Conservation (phyloP, 1,284 basidiomycete species). For the Mycena citricolor region DNA sequence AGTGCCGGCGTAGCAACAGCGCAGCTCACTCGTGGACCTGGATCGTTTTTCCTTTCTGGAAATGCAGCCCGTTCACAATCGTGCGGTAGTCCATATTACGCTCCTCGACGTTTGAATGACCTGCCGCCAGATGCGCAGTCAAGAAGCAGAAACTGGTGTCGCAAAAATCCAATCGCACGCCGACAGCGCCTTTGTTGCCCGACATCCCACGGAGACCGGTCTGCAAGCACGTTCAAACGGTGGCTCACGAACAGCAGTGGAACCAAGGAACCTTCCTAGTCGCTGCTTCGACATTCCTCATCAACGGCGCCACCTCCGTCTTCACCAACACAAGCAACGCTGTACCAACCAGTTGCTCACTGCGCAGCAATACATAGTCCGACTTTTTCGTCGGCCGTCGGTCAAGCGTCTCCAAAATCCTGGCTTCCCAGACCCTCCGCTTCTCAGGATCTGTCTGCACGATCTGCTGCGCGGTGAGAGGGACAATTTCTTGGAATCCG, state of each 20-base stretch:
- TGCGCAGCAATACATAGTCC: slow-evolving; percentile 85
- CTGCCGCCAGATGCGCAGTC: slow-evolving; percentile 94
- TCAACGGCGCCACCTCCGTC: slow-evolving; percentile 69
- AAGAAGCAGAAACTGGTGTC: slow-evolving; percentile 95
- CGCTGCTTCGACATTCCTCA: slow-evolving; percentile 89
- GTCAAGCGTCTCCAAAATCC: slow-evolving; percentile 79
- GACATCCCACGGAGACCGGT: slow-evolving; percentile 96
- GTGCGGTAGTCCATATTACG: slow-evolving; percentile 92
- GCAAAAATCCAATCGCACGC: slow-evolving; percentile 87
- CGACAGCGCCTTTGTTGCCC: slow-evolving; percentile 96
- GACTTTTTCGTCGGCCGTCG: slow-evolving; percentile 63
- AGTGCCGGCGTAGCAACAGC: neutral
- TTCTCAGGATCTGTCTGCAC: slow-evolving; percentile 96
- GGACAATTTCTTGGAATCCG: slow-evolving; percentile 98
- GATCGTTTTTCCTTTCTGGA: slow-evolving; percentile 87
- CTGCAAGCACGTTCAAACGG: slow-evolving; percentile 39
- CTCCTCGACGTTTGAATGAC: slow-evolving; percentile 86
- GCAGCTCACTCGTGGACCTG: slow-evolving; percentile 80
- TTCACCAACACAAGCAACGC: slow-evolving; percentile 87
- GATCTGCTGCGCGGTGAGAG: slow-evolving; percentile 95
- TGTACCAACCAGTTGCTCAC: slow-evolving; percentile 96
- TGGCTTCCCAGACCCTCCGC: slow-evolving; percentile 86
- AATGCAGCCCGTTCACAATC: slow-evolving; percentile 80
- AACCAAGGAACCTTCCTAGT: slow-evolving; percentile 74
- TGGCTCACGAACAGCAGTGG: neutral